Evolutionary conservation across 306 rosid genomes (phyloP).

Genomic region (Rosa persica): DNA sequence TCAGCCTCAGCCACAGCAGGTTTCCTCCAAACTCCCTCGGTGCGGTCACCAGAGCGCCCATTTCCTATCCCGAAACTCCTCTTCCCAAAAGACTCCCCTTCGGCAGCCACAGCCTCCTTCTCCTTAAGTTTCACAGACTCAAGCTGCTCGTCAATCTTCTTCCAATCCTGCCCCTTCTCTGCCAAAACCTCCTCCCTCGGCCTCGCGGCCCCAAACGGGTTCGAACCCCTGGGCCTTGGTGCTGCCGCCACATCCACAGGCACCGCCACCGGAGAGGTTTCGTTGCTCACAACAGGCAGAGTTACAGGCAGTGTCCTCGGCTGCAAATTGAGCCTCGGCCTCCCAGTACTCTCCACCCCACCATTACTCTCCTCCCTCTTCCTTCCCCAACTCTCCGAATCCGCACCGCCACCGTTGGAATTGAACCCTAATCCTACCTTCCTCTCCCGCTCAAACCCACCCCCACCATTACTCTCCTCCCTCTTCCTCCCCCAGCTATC

Average conservation of each 20-base stretch:
- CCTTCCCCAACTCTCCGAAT: constrained; percentile 61
- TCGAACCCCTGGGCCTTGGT: constrained; percentile 47
- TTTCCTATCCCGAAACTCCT: constrained; percentile 53
- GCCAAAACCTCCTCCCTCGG: constrained; percentile 97
- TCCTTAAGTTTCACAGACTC: constrained; percentile 67
- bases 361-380: constrained; percentile 47
- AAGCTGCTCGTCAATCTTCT: constrained; percentile 85
- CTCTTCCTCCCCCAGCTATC: constrained; percentile 47
- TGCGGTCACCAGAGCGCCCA: constrained; percentile 41
- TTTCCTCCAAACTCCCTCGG: constrained; percentile 80
- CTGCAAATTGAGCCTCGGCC: constrained; percentile 83
- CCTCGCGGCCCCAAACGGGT: constrained; percentile 83
- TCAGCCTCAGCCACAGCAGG: constrained; percentile 37
- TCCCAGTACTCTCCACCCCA: constrained; percentile 34
- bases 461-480: constrained; percentile 30
- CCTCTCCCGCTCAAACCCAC: constrained; percentile 36
- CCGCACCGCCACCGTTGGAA: constrained; percentile 46
- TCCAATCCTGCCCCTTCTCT: constrained; percentile 88
- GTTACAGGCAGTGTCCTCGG: constrained; percentile 54
- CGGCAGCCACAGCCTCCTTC: constrained; percentile 35
- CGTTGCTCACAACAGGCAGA: constrained; percentile 37
- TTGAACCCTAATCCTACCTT: constrained; percentile 49
- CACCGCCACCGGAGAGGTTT: constrained; percentile 37
- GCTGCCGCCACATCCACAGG: no score
- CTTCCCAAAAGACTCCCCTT: constrained; percentile 45